Evolutionary conservation across 345 rosid species (phyloP), one percentile per base, ranked within the genome.

Genomic region (Gossypium anomalum): DNA sequence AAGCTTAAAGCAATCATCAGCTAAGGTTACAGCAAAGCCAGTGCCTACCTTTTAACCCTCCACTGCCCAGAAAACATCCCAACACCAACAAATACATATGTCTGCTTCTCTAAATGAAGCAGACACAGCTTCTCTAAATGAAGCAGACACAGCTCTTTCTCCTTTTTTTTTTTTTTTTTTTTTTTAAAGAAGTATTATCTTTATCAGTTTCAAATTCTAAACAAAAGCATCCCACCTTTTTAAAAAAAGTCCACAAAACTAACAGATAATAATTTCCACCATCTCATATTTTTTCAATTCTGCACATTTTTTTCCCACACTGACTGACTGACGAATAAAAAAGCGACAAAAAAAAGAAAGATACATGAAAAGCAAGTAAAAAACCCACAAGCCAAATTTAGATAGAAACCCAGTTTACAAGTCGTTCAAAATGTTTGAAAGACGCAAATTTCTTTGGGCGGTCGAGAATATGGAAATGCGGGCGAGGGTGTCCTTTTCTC

Each of bases 371-470:
- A 59, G 38, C 63, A 9, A 58, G 62, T 2, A 59, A 27, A 4
- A 25, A 27, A 60, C 4, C 13, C 17, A 52, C 8, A 22, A 19
- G 48, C 2, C 55, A 23, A 43, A 47, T 67, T 47, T 72, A 70
- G 78, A 80, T 80, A 78, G 7, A 45, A 80, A 45, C 52, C 29
- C 82, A 57, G 83, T 79, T 82, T 76, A 62, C 15, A 72, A 75
- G 45, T 72, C 51, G 71, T 71, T 82, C 79, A 78, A 79, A 75
- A 22, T 48, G 51, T 61, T 7, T 53, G 64, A 38, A 41, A 51
- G 60, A 62, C 17, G 12, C 43, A 43, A 23, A 78, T 80, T 85
- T 85, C 90, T 83, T 82, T 83, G 90, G 90, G 48, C 88, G 90
- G 90, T 78, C 79, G 82, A 81, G 75, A 48, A 16, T 19, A 41